Conservation (phyloP, 345 rosid species). For the Raphanus raphanistrum region DNA sequence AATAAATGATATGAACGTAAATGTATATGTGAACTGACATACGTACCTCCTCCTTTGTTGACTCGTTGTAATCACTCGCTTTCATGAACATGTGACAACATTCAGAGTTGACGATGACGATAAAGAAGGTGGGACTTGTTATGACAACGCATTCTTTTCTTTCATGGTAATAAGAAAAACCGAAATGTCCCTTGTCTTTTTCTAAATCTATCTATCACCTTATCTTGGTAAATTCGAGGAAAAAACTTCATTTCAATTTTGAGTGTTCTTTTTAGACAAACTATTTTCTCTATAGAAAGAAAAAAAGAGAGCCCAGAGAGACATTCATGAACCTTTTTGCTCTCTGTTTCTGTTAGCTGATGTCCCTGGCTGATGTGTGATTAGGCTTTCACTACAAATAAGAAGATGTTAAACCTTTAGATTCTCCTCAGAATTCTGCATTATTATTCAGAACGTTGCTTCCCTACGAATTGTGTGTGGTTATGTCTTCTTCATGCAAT, state of each 20-base stretch:
- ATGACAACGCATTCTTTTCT: neutral
- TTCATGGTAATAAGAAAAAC: neutral
- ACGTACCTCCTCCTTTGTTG: neutral
- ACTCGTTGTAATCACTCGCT: neutral
- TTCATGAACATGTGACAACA: neutral
- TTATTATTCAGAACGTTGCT: neutral
- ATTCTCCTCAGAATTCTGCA: neutral
- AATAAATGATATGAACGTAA: neutral
- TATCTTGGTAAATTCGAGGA: neutral
- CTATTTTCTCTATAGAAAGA: neutral
- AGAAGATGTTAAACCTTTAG: neutral
- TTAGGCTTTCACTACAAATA: neutral
- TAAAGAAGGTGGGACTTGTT: conserved; percentile 8
- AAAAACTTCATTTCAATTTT: neutral
- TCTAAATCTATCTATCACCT: neutral
- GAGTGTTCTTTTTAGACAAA: neutral
- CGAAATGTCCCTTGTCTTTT: neutral
- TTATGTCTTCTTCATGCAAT: neutral
- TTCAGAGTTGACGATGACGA: neutral
- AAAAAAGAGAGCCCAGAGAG: neutral
- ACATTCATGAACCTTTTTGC: neutral
- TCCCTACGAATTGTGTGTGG: neutral
- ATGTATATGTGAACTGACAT: neutral
- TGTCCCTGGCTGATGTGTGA: neutral
- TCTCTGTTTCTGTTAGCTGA: neutral